These are phyloP conservation scores for Osmanthus fragrans DNA, from an alignment of 257 asterid species.

Conservation along the genomic window DNA sequence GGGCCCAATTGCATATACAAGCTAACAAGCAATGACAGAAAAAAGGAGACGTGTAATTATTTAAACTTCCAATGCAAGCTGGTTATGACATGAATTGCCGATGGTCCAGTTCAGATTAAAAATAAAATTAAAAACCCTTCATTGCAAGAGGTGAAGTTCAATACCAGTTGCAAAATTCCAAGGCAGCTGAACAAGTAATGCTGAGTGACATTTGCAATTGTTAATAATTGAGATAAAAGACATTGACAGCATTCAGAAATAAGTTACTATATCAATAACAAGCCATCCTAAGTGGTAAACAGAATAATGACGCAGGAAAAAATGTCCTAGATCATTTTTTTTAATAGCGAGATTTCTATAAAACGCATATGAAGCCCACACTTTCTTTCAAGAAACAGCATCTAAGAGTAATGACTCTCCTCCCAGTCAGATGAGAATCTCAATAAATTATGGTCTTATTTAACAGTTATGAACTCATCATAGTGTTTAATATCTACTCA, in stretches of 20 bases:
- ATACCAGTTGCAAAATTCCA: background rate
- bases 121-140: background rate
- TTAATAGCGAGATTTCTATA: background rate
- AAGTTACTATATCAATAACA: background rate
- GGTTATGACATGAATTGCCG: background rate
- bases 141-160: background rate
- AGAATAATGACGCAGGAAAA: background rate
- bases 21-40: background rate
- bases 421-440: background rate
- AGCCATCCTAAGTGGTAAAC: background rate
- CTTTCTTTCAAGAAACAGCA: background rate
- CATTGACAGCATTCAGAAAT: background rate
- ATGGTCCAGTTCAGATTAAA: background rate
- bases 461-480: background rate
- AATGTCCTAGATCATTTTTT: background rate
- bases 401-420: background rate
- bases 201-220: background rate
- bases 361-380: background rate
- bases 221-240: background rate
- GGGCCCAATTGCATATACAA: background rate
- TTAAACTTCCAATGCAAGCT: background rate
- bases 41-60: background rate
- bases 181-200: background rate
- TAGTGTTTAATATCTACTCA: background rate
- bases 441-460: background rate